phyloP scores from a whole-genome alignment of 306 rosid species.

The Cucumis sativus region Cucumber_9930_V3 NC_026655.2:21482501-21483000 shows the following conservation, averaged over 20 bases:
- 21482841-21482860: conserved; percentile 33
- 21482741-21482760: conserved; percentile 25
- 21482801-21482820: conserved; percentile 38
- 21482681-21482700: not conserved
- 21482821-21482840: conserved; percentile 43
- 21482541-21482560: conserved; percentile 44
- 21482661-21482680: not conserved
- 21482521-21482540: conserved; percentile 39
- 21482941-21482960: conserved; percentile 26
- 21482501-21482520: not conserved
- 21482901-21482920: conserved; percentile 29
- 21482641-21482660: conserved; percentile 26
- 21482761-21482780: conserved; percentile 38
- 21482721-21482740: not conserved
- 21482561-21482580: conserved; percentile 48
- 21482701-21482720: not conserved
- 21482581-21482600: conserved; percentile 40
- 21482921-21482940: conserved; percentile 35
- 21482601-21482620: conserved; percentile 48
- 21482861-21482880: conserved; percentile 40
- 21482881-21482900: conserved; percentile 32
- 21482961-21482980: conserved; percentile 23
- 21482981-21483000: conserved; percentile 31
- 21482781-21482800: conserved; percentile 37
- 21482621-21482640: conserved; percentile 48